These are phyloP conservation scores for Xylaria sp. DNA, from an alignment of 2,329 filamentous ascomycete genomes.

Conservation along the genomic window DNA sequence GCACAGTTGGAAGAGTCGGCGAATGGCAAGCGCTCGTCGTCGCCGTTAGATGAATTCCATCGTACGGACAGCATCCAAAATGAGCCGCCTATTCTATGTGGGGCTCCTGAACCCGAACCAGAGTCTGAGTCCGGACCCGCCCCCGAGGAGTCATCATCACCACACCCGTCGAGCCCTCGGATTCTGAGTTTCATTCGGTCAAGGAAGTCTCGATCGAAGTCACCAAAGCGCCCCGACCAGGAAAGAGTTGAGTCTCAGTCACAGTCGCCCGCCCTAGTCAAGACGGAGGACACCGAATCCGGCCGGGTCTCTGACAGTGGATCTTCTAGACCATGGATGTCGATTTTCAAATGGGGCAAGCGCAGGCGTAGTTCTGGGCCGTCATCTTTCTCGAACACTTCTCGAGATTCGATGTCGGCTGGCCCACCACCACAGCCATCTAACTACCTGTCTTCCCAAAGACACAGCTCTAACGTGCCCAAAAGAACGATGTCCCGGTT, in stretches of 20 bases:
- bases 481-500: constrained; percentile 89
- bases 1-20: constrained; percentile 25
- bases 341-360: constrained; percentile 74
- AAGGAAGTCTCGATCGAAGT: constrained; percentile 54
- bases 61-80: constrained; percentile 52
- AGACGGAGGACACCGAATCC: constrained; percentile 52
- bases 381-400: constrained; percentile 90
- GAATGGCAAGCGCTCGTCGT: constrained; percentile 27
- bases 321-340: constrained; percentile 62
- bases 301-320: constrained; percentile 60
- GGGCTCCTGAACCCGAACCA: constrained; percentile 13
- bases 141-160: constrained; percentile 15
- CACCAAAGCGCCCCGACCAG: constrained; percentile 47
- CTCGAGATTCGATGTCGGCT: constrained; percentile 76
- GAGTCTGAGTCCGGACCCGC: constrained; percentile 13
- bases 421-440: constrained; percentile 44
- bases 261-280: constrained; percentile 41
- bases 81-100: constrained; percentile 28
- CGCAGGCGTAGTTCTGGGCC: constrained; percentile 59
- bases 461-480: constrained; percentile 54
- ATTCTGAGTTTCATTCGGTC: constrained; percentile 46
- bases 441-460: constrained; percentile 37
- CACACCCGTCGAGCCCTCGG: constrained; percentile 38
- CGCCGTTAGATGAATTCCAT: constrained; percentile 51
- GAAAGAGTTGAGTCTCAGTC: constrained; percentile 38